These are phyloP conservation scores for Priceomyces fermenticarens DNA, from an alignment of 805 yeast genomes.

Conservation along the genomic window DNA sequence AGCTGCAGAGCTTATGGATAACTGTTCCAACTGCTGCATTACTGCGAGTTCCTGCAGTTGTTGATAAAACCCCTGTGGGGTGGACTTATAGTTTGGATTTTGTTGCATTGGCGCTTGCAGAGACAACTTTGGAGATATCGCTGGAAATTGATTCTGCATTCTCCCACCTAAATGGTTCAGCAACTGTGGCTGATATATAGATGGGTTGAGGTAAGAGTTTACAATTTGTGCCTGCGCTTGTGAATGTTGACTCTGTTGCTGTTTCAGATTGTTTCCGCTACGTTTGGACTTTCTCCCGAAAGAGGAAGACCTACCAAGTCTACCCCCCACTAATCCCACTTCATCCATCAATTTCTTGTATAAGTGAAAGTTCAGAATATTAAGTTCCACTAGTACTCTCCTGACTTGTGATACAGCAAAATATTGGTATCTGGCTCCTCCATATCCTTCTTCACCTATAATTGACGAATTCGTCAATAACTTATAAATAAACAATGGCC, in stretches of 20 bases:
- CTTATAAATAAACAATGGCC: constrained; percentile 67
- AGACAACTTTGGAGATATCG: neutral
- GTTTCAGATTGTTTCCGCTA: constrained; percentile 6
- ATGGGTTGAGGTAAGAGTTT: neutral
- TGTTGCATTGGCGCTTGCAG: neutral
- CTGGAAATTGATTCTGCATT: neutral
- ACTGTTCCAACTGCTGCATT: constrained; percentile 46
- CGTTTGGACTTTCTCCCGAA: constrained; percentile 24
- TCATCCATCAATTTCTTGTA: constrained; percentile 89
- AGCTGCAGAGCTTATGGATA: constrained; percentile 45
- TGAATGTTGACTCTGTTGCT: constrained; percentile 2
- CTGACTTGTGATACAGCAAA: constrained; percentile 62
- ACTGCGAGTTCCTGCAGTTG: constrained; percentile 30
- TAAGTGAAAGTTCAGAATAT: constrained; percentile 57
- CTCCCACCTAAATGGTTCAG: neutral
- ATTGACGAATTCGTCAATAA: constrained; percentile 68
- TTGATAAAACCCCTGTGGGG: constrained; percentile 4
- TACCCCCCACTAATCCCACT: constrained; percentile 60
- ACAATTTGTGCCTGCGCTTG: neutral
- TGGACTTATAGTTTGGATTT: neutral
- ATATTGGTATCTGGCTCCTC: constrained; percentile 42
- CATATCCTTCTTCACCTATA: constrained; percentile 44
- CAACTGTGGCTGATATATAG: neutral
- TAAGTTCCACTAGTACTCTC: constrained; percentile 56
- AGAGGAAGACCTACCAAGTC: constrained; percentile 26